These are phyloP conservation scores for Syncephalastrum sp. DNA, from an alignment of 371 early-diverging fungal species.

Conservation along the genomic window DNA sequence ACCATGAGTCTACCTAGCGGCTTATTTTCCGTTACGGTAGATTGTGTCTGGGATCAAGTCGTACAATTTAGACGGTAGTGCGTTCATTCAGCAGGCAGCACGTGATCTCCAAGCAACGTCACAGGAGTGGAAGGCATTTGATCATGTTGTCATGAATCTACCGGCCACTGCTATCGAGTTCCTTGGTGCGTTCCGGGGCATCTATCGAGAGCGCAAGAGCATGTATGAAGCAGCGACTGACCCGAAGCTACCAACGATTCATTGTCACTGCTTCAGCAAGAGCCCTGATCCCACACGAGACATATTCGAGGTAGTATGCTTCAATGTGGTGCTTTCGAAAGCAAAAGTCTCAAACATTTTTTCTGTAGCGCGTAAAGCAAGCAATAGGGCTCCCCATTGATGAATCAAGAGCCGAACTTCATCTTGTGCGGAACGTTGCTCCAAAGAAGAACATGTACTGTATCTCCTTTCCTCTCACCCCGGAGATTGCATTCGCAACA, in stretches of 20 bases:
- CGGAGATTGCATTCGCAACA: constrained; percentile 54
- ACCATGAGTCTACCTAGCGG: not conserved
- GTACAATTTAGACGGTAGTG: constrained; percentile 91
- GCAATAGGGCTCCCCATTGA: constrained; percentile 51
- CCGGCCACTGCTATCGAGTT: constrained; percentile 97
- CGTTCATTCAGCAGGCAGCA: constrained; percentile 80
- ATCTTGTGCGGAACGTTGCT: constrained; percentile 91
- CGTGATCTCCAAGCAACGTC: constrained; percentile 37
- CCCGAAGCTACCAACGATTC: constrained; percentile 77
- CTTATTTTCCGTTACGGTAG: constrained; percentile 12
- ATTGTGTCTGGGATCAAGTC: constrained; percentile 58
- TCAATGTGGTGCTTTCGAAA: constrained; percentile 4
- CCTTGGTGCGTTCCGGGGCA: constrained; percentile 78
- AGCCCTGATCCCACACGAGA: constrained; percentile 71
- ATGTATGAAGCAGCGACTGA: constrained; percentile 33
- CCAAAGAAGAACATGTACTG: constrained; percentile 99
- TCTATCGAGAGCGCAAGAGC: constrained; percentile 53
- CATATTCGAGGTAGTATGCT: constrained; percentile 53
- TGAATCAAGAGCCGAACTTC: constrained; percentile 47
- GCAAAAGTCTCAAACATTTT: too few species aligned
- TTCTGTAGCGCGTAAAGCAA: constrained; percentile 49
- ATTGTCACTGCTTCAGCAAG: constrained; percentile 94
- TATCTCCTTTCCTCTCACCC: constrained; percentile 75
- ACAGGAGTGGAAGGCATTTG: constrained; percentile 68
- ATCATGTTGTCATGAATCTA: constrained; percentile 97